phyloP scores from a whole-genome alignment of 2,329 filamentous ascomycete species.

The Sporothrix pseudoabietina region DNA sequence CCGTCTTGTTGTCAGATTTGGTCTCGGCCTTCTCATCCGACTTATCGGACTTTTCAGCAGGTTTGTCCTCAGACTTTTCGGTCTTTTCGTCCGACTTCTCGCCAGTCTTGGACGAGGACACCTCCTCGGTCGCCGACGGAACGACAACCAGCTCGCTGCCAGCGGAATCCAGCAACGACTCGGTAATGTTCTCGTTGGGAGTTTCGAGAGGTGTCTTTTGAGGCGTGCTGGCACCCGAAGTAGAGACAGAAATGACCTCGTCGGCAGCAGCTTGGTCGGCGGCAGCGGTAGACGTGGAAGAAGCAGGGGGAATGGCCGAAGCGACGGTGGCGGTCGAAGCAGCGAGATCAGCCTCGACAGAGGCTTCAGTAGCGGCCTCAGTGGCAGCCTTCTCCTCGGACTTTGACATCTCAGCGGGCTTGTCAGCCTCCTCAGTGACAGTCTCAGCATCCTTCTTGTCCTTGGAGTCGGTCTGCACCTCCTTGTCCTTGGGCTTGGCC shows the following conservation, averaged over 20 bases:
- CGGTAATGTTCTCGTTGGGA: constrained; percentile 37
- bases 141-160: constrained; percentile 43
- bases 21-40: not conserved
- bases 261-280: not conserved
- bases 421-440: constrained; percentile 25
- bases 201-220: constrained; percentile 39
- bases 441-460: constrained; percentile 10
- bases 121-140: constrained; percentile 35
- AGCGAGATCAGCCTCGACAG: not conserved
- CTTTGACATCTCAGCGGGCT: not conserved
- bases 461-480: constrained; percentile 29
- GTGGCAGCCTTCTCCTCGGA: not conserved
- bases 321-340: not conserved
- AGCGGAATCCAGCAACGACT: constrained; percentile 33
- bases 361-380: not conserved
- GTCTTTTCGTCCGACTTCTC: not conserved
- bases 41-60: constrained; percentile 4
- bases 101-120: not conserved
- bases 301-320: not conserved
- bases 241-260: constrained; percentile 31
- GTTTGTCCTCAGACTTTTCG: not conserved
- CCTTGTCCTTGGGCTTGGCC: constrained; percentile 32
- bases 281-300: not conserved
- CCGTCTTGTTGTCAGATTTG: not conserved
- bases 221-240: constrained; percentile 36